Evolutionary conservation across 306 rosid genomes (phyloP).

Genomic region (Carpinus fangiana): DNA sequence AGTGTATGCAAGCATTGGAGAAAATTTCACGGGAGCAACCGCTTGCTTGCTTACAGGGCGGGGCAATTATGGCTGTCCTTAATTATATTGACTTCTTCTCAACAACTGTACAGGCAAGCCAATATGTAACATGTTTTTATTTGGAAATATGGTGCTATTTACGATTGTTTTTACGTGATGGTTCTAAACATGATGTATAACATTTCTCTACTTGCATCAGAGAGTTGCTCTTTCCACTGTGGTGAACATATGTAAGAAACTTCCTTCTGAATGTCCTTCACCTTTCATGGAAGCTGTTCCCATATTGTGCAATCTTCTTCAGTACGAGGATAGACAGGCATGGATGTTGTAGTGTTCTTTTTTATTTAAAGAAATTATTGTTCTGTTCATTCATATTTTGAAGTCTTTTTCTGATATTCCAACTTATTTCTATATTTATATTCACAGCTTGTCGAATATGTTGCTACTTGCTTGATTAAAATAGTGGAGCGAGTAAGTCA

Average conservation of each 20-base stretch:
- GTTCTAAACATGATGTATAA: slow-evolving; percentile 18
- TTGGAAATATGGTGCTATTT: background rate
- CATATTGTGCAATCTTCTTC: slow-evolving; percentile 89
- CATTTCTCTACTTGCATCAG: slow-evolving; percentile 39
- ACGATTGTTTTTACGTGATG: slow-evolving; percentile 8
- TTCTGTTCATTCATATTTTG: slow-evolving; percentile 1
- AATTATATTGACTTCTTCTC: slow-evolving; percentile 88
- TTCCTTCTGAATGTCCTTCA: slow-evolving; percentile 79
- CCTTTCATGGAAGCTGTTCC: slow-evolving; percentile 95
- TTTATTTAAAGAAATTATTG: background rate
- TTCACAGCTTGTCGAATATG: slow-evolving; percentile 87
- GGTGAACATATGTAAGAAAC: slow-evolving; percentile 91
- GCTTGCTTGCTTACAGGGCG: slow-evolving; percentile 86
- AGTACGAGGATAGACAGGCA: slow-evolving; percentile 92
- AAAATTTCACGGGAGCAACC: slow-evolving; percentile 97
- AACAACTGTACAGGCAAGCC: slow-evolving; percentile 78
- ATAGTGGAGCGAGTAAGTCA: slow-evolving; percentile 66
- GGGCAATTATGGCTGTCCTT: slow-evolving; percentile 91
- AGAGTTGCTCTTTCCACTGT: slow-evolving; percentile 95
- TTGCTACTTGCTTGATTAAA: slow-evolving; percentile 75
- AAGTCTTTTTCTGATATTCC: slow-evolving; percentile 25
- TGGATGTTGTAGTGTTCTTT: slow-evolving; percentile 17
- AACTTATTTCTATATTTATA: slow-evolving; percentile 15
- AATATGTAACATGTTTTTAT: background rate
- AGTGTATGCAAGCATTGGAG: slow-evolving; percentile 98